Conservation (phyloP, 169 alveolate genomes). For the Plasmodium vivax region DNA sequence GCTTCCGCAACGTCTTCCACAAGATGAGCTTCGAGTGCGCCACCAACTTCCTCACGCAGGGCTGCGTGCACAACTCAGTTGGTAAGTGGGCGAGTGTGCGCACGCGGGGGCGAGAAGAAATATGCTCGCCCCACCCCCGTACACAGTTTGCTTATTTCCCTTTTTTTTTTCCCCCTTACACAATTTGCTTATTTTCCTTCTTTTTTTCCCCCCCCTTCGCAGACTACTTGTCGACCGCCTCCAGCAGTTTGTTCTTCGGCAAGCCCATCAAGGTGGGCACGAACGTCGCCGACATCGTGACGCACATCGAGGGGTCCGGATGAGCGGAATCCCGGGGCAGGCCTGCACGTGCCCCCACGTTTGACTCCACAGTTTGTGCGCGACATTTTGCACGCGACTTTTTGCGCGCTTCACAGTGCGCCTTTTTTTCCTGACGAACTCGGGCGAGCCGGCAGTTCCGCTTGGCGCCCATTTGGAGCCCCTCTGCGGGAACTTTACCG, state of each 20-base stretch:
- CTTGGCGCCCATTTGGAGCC: not conserved
- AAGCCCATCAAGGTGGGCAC: slow-evolving; percentile 69
- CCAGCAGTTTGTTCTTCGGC: slow-evolving; percentile 67
- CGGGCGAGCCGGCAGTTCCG: not conserved
- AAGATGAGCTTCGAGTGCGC: slow-evolving; percentile 73
- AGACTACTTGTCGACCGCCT: slow-evolving; percentile 60
- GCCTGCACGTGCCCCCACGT: not conserved
- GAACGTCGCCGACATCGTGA: slow-evolving; percentile 29
- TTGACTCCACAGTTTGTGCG: not conserved
- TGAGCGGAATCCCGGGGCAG: not conserved
- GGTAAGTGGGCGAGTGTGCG: slow-evolving; percentile 4
- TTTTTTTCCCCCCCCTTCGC: not conserved
- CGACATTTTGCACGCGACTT: not conserved
- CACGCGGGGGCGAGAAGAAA: not conserved
- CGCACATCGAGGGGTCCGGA: slow-evolving; percentile 6
- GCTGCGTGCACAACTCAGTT: slow-evolving; percentile 59
- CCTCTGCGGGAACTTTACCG: not conserved
- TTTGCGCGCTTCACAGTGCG: not conserved
- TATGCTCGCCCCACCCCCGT: not conserved
- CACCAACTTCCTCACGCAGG: slow-evolving; percentile 43
- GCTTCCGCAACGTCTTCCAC: slow-evolving; percentile 51
- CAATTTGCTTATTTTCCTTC: not conserved
- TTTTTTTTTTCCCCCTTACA: not conserved
- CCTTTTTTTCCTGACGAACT: not conserved
- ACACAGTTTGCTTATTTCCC: not conserved